Base-by-base conservation (phyloP, 345 rosid genomes). In the Gossypium herbaceum region DNA sequence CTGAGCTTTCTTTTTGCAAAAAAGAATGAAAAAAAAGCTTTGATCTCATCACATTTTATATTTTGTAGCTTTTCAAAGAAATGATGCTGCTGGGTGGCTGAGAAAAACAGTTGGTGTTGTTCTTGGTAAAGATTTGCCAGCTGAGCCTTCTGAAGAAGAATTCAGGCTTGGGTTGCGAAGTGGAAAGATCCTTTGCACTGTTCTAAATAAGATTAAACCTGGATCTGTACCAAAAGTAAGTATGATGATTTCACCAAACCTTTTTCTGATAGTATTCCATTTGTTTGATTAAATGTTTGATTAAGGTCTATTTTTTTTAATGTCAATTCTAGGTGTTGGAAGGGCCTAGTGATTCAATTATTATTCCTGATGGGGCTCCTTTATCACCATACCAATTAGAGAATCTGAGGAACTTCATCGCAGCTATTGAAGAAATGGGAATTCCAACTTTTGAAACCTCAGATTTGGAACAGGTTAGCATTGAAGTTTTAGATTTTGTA, bases 41-140 rank as follows among this genome's bases (percentile, higher is more conserved):
- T 43, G 11, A 19, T 19, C 12, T 66, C 34, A 19, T 19, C 16
- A 12, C 3, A 9, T 41, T 65, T 61, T 12, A 48, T 16, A 10
- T 57, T 22, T 13, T 77, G 73, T 61, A 92, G 98, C 97, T 61
- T 48, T 87, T 6, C 88, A 94, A 78, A 88, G 98, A 84, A 81
- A 90, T 70, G 98, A 92, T 77, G 98, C 98, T 6, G 92, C 98
- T 1, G 79, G 85, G 58, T 94, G 98, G 98, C 82, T 94, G 81
- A 86, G 98, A 75, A 91, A 85, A 76, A 86, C 48, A 69, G 82
- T 84, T 5, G 98, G 98, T 73, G 93, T 90, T 76, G 88, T 88
- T 17, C 76, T 78, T 2, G 95, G 90, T 60, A 94, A 89, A 81
- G 98, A 94, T 74, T 91, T 94, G 68, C 98, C 97, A 0, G 94